These are phyloP conservation scores for Cercospora berteroae DNA, from an alignment of 2,329 filamentous ascomycete species.

Conservation along the genomic window DNA sequence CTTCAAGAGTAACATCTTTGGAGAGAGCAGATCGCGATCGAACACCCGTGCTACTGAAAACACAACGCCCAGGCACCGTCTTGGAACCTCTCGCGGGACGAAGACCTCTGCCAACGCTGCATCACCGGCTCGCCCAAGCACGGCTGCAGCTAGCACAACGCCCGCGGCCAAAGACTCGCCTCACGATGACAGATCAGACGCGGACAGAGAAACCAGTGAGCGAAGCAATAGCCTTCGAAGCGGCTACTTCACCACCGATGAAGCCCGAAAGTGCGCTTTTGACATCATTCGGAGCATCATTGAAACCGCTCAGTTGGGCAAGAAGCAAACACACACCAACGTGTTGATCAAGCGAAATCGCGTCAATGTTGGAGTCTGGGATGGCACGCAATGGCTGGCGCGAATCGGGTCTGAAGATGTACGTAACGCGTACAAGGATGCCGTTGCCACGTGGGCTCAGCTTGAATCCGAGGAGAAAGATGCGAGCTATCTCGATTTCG, in stretches of 20 bases:
- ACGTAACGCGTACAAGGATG: constrained; percentile 80
- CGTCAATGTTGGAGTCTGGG: constrained; percentile 81
- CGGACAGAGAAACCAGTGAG: constrained; percentile 45
- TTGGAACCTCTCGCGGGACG: constrained; percentile 9
- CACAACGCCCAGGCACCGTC: constrained; percentile 29
- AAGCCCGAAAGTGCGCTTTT: constrained; percentile 64
- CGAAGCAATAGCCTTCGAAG: constrained; percentile 43
- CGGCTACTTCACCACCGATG: constrained; percentile 62
- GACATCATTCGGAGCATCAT: constrained; percentile 80
- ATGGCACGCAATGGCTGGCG: constrained; percentile 92
- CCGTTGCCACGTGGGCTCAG: constrained; percentile 74
- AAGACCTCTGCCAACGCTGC: constrained; percentile 12
- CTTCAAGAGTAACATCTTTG: constrained; percentile 32
- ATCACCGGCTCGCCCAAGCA: constrained; percentile 7
- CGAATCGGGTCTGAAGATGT: constrained; percentile 76
- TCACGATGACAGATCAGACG: constrained; percentile 41
- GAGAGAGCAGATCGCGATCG: constrained; percentile 15
- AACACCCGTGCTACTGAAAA: constrained; percentile 16
- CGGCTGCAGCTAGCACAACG: background rate
- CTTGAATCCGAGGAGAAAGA: constrained; percentile 36
- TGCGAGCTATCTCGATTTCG: constrained; percentile 29
- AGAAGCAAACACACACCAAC: constrained; percentile 23
- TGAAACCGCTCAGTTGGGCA: constrained; percentile 65
- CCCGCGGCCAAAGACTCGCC: background rate
- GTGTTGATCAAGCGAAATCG: constrained; percentile 47